Conservation (phyloP, 2,329 filamentous ascomycete species). For the Rutstroemia sp. region DNA sequence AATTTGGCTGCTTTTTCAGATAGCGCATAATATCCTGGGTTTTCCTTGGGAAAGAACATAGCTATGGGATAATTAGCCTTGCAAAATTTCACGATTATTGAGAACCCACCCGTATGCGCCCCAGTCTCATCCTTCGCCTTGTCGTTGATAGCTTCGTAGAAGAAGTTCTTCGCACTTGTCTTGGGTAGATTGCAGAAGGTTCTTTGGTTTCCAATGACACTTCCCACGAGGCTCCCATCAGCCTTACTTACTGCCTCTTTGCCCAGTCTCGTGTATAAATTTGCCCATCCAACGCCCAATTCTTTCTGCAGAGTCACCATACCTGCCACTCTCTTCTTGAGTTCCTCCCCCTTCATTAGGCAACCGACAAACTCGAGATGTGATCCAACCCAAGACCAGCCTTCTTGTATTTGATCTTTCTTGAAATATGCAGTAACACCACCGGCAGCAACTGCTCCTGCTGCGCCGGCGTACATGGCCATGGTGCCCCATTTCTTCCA, state of each 20-base stretch:
- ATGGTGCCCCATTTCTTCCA: constrained; percentile 83
- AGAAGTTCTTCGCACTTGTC: constrained; percentile 45
- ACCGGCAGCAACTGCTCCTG: constrained; percentile 72
- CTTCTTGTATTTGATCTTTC: constrained; percentile 68
- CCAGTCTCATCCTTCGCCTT: constrained; percentile 68
- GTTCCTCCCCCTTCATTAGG: constrained; percentile 73
- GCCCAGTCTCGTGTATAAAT: constrained; percentile 82
- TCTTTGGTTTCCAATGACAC: constrained; percentile 60
- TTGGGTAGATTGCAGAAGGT: constrained; percentile 84
- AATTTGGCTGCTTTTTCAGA: constrained; percentile 57
- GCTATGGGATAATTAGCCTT: constrained; percentile 31
- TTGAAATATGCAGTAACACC: constrained; percentile 82
- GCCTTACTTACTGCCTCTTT: constrained; percentile 51
- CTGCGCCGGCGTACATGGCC: constrained; percentile 79
- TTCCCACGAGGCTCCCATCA: constrained; percentile 41
- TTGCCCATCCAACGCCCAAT: constrained; percentile 68
- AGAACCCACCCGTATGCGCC: constrained; percentile 64
- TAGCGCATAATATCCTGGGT: constrained; percentile 65
- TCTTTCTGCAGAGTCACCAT: constrained; percentile 59
- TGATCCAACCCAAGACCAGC: constrained; percentile 75
- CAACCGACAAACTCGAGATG: constrained; percentile 93
- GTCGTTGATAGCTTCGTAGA: constrained; percentile 71
- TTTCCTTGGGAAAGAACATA: constrained; percentile 68
- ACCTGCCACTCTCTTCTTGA: constrained; percentile 64
- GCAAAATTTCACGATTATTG: constrained; percentile 8